Evolutionary conservation across 1,284 basidiomycete genomes (phyloP), one percentile per base, ranked within the genome.

Genomic region (Moniliella sp.): DNA sequence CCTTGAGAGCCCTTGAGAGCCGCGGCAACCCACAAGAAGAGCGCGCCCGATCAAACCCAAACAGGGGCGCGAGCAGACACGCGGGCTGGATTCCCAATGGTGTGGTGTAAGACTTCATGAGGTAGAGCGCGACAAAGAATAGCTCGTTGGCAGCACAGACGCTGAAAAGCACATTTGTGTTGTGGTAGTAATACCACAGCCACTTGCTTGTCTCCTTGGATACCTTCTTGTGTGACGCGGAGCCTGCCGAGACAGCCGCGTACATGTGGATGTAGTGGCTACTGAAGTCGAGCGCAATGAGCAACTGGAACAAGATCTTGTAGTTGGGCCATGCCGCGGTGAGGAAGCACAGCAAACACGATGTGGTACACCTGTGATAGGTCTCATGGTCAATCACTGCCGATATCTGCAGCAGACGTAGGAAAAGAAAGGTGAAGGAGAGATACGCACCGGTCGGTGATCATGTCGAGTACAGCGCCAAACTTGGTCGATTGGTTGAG

Each of bases 261-360:
- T 94, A 93, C 88, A 99, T 99, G 66, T 97, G 91, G 72, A 99
- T 94, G 66, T 94, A 99, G 63, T 99, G 88, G 51, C 82, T 88
- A 45, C 78, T 77, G 62, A 99, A 99, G 64, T 99, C 91, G 42
- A 99, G 74, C 0, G 86, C 74, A 63, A 99, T 94, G 41, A 99
- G 73, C 62, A 78, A 78, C 64, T 93, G 84, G 68, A 97, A 94
- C 31, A 76, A 56, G 32, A 91, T 66, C 2, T 84, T 78, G 45
- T 68, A 79, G 18, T 66, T 56, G 5, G 83, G 82, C 63, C 93
- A 97, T 27, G 74, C 78, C 4, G 76, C 78, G 7, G 83, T 74
- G 26, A 99, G 72, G 68, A 88, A 94, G 63, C 82, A 91, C 17
- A 97, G 68, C 41, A 97, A 67, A 61, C 84, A 86, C 2, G 84